Percentiles rank a stretch among this genome's conserved stretches.
phyloP scores from a whole-genome alignment of 2,329 filamentous ascomycete genomes.

The Fusarium xyrophilum region DNA sequence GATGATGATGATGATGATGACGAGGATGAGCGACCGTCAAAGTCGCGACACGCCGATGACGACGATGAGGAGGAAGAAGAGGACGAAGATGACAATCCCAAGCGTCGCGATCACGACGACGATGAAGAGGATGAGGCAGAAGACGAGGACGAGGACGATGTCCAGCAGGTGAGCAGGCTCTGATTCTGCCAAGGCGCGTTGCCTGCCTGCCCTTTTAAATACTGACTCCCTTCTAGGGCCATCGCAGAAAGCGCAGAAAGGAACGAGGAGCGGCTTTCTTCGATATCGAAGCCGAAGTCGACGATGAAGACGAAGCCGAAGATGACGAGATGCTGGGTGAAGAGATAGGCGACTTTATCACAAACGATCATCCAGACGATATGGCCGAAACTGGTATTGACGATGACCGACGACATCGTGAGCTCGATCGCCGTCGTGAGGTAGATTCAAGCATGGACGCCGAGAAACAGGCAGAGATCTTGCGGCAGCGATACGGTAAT shows the following conservation, averaged over 20 bases:
- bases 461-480: constrained; percentile 86
- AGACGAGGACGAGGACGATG: constrained; percentile 71
- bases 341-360: constrained; percentile 82
- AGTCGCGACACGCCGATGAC: constrained; percentile 48
- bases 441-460: constrained; percentile 87
- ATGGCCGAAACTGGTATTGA: constrained; percentile 80
- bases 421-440: constrained; percentile 91
- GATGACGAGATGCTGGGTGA: constrained; percentile 91
- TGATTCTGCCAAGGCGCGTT: constrained; percentile 1
- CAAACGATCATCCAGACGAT: constrained; percentile 90
- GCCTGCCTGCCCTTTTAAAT: not conserved
- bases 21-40: constrained; percentile 46
- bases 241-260: constrained; percentile 82
- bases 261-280: constrained; percentile 85
- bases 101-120: constrained; percentile 49
- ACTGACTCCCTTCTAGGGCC: constrained; percentile 53
- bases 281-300: constrained; percentile 97
- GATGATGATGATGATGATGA: constrained; percentile 51
- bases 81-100: constrained; percentile 46
- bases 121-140: constrained; percentile 67
- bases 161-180: constrained; percentile 63
- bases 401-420: constrained; percentile 91
- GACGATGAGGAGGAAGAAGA: constrained; percentile 50
- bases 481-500: constrained; percentile 88
- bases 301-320: constrained; percentile 87